Evolutionary conservation across 1,284 basidiomycete species (phyloP).

Genomic region (Takashimella tepidaria): DNA sequence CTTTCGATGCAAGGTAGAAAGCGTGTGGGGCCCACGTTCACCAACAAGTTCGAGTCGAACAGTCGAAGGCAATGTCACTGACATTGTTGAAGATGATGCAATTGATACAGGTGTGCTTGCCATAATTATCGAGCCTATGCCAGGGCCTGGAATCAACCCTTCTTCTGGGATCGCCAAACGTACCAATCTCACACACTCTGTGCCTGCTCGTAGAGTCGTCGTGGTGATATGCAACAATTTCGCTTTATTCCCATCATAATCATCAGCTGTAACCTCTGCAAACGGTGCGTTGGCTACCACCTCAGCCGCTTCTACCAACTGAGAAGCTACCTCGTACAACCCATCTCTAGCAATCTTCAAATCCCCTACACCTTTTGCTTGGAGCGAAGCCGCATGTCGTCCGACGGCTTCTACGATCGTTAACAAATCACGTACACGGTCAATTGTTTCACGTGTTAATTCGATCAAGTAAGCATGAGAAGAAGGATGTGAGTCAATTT

Average conservation of each 20-base stretch:
- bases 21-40: constrained; percentile 44
- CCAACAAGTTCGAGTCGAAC: constrained; percentile 17
- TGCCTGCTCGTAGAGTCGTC: constrained; percentile 74
- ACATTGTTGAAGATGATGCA: constrained; percentile 13
- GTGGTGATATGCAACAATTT: constrained; percentile 75
- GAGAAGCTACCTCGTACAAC: constrained; percentile 76
- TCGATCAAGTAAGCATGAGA: constrained; percentile 91
- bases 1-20: constrained; percentile 50
- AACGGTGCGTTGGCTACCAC: constrained; percentile 57
- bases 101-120: too few species aligned
- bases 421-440: constrained; percentile 82
- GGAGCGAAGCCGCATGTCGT: constrained; percentile 55
- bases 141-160: constrained; percentile 15
- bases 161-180: constrained; percentile 59
- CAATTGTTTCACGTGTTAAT: constrained; percentile 85
- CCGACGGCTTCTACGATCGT: constrained; percentile 88
- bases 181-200: constrained; percentile 80
- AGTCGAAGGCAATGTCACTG: too few species aligned
- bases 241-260: constrained; percentile 70
- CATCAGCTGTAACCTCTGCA: constrained; percentile 44
- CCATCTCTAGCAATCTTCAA: constrained; percentile 70
- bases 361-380: constrained; percentile 51
- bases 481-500: constrained; percentile 78
- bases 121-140: too few species aligned
- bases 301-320: constrained; percentile 80